Base-by-base conservation (phyloP, 768 basidiomycete genomes). In the Russula earlei region DNA sequence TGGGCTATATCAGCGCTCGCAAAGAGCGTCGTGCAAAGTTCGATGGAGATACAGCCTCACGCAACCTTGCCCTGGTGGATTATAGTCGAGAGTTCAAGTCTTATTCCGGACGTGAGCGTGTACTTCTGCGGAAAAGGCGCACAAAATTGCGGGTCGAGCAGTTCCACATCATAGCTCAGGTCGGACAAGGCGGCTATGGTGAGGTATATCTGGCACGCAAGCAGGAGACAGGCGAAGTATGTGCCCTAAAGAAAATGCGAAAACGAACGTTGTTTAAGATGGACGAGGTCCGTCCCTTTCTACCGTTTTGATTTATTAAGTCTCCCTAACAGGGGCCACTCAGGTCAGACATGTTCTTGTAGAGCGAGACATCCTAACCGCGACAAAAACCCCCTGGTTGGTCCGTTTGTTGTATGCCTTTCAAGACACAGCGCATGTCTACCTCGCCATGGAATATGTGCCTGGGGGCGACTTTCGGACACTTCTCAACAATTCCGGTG, bases 371-470 rank as follows among this genome's bases (percentile, higher is more conserved):
- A 99, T 99, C 65, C 73, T 99, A 60, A 97, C 94, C 0, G 91
- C 93, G 1, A 97, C 95, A 25, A 94, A 95, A 70, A 95, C 93
- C 0, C 91, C 95, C 1, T 99, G 96, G 96, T 79, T 99, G 55
- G 96, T 98, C 45, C 77, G 85, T 24, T 75, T 99, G 8, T 74
- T 99, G 4, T 99, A 99, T 67, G 96, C 96, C 2, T 99, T 99
- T 72, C 96, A 99, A 70, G 95, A 99, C 66, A 74, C 82, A 0
- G 77, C 87, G 53, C 77, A 88, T 64, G 92, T 98, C 17, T 98
- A 94, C 67, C 85, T 98, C 44, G 95, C 95, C 1, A 98, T 98
- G 95, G 94, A 98, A 75, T 98, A 96, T 67, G 94, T 98, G 17
- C 93, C 94, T 0, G 96, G 96, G 20, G 96, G 96, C 47, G 96